These are phyloP conservation scores for Pezicula rhizophila DNA, from an alignment of 2,329 filamentous ascomycete genomes.

Conservation along the genomic window DNA sequence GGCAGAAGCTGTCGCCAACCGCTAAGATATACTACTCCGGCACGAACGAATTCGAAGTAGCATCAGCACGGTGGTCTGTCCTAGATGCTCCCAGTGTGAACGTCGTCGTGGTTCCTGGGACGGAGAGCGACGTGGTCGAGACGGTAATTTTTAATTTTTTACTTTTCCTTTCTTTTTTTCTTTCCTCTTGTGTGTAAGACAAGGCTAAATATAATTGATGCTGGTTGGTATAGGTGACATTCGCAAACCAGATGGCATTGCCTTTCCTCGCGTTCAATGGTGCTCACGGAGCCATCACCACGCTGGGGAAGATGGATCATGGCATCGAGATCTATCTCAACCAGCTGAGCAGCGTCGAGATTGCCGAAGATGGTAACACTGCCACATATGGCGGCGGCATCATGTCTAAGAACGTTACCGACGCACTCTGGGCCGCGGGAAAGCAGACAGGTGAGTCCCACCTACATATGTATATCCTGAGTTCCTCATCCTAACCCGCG, in stretches of 20 bases:
- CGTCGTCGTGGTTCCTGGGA: conserved; percentile 40
- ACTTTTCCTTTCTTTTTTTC: background rate
- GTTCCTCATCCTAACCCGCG: conserved; percentile 1
- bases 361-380: conserved; percentile 23
- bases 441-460: conserved; percentile 31
- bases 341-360: conserved; percentile 19
- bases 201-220: background rate
- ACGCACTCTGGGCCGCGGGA: conserved; percentile 20
- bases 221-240: conserved; percentile 34
- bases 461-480: too few species aligned
- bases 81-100: conserved; percentile 36
- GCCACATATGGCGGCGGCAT: conserved; percentile 28
- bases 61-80: conserved; percentile 27
- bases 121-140: conserved; percentile 42
- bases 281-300: conserved; percentile 38
- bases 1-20: conserved; percentile 9
- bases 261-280: conserved; percentile 49
- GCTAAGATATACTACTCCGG: conserved; percentile 15
- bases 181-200: background rate
- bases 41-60: conserved; percentile 8
- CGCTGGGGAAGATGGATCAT: conserved; percentile 7
- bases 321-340: conserved; percentile 11
- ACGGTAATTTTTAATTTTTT: too few species aligned
- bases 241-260: conserved; percentile 37
- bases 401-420: conserved; percentile 22